These are phyloP conservation scores for Fusarium oxysporum DNA, from an alignment of 2,329 filamentous ascomycete genomes.

Conservation along the genomic window DNA sequence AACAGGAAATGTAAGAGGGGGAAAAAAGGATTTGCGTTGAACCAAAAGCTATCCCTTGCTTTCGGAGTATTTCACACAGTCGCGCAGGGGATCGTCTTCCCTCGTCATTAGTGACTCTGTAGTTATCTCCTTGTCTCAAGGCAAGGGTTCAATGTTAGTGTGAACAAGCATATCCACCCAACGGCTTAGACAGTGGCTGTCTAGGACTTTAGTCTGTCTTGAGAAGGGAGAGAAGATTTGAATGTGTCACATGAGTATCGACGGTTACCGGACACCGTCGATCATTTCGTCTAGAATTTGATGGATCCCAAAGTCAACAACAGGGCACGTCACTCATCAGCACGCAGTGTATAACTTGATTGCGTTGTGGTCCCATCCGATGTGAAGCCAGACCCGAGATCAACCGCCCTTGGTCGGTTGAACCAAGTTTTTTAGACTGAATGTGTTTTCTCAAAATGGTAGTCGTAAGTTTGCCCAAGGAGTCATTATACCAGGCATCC, in stretches of 20 bases:
- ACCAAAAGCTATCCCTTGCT: not conserved
- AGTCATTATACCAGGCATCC: not conserved
- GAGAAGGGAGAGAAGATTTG: slow-evolving; percentile 16
- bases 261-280: slow-evolving; percentile 23
- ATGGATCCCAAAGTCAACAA: slow-evolving; percentile 1
- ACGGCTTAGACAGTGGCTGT: slow-evolving; percentile 18
- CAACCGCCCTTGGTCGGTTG: not conserved
- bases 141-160: slow-evolving; percentile 18
- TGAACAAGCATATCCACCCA: not conserved
- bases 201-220: not conserved
- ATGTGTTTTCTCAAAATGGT: not conserved
- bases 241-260: slow-evolving; percentile 39
- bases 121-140: slow-evolving; percentile 26
- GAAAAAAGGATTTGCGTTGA: not conserved
- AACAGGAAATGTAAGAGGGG: not conserved
- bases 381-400: not conserved
- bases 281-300: slow-evolving; percentile 40
- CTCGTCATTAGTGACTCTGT: not conserved
- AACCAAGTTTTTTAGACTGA: slow-evolving; percentile 1
- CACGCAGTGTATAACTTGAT: not conserved
- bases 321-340: slow-evolving; percentile 1
- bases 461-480: not conserved
- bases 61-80: not conserved
- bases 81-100: not conserved
- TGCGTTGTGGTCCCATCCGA: not conserved